Base-by-base conservation (phyloP, 1,139 yeast genomes). In the Yamadazyma dushanensis region DNA sequence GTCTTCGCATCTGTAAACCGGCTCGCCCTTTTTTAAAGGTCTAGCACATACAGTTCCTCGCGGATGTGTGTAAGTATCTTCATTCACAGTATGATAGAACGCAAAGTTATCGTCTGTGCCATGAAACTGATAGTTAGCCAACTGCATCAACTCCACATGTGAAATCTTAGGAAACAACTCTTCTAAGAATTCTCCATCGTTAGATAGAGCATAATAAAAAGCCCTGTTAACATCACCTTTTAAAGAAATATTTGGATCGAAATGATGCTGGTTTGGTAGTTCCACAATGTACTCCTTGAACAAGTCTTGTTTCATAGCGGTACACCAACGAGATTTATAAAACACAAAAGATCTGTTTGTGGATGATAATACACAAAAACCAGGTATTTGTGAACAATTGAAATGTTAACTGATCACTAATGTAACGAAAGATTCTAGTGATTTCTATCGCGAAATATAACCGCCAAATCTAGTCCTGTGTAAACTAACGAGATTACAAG, bases 1-100 rank as follows among this genome's bases (percentile, higher is more conserved):
- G 29, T 68, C 65, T 14, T 53, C 59, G 51, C 94, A 84, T 38
- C 85, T 63, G 51, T 80, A 84, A 10, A 82, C 79, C 1, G 83
- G 77, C 41, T 82, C 86, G 9, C 83, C 83, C 3, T 57, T 50
- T 30, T 65, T 67, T 45, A 84, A 78, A 19, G 75, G 66, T 35
- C 81, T 61, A 2, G 89, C 82, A 63, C 94, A 84, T 14, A 79
- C 78, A 46, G 80, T 53, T 22, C 50, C 53, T 13, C 48, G 42
- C 1, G 65, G 56, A 42, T 62, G 68, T 26, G 51, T 43, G 39
- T 58, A 59, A 8, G 14, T 32, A 8, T 37, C 31, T 11, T 8
- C 31, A 9, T 31, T 25, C 17, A 20, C 8, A 9, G 9, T 9
- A 16, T n/a, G 11, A 18, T 16, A 32, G 14, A 38, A 36, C 30